Conservation (phyloP, 2,329 filamentous ascomycete species). For the Cyphellophora europaea region DNA sequence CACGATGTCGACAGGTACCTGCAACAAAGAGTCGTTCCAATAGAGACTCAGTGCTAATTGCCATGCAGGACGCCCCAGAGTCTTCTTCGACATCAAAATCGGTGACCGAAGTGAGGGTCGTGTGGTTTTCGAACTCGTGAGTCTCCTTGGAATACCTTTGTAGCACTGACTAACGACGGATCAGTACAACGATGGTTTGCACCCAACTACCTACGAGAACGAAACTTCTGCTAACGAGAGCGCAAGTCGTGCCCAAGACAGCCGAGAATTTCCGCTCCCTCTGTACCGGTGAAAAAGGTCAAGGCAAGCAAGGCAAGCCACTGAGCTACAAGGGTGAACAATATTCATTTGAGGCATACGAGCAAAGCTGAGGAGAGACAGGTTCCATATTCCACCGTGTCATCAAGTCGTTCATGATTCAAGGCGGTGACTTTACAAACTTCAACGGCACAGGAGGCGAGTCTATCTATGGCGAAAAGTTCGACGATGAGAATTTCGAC, state of each 20-base stretch:
- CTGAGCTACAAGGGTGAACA: slow-evolving; percentile 73
- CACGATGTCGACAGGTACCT: no score
- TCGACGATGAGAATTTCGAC: slow-evolving; percentile 92
- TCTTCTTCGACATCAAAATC: slow-evolving; percentile 90
- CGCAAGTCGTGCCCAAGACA: slow-evolving; percentile 76
- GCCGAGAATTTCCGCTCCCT: slow-evolving; percentile 92
- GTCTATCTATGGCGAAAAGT: slow-evolving; percentile 95
- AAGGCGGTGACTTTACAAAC: slow-evolving; percentile 92
- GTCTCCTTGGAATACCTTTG: slow-evolving; percentile 21
- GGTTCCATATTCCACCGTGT: slow-evolving; percentile 88
- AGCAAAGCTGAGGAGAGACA: slow-evolving; percentile 15
- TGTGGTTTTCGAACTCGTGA: slow-evolving; percentile 74
- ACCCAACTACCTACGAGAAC: no score
- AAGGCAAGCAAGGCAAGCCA: slow-evolving; percentile 70
- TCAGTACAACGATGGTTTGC: slow-evolving; percentile 17
- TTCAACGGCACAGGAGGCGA: slow-evolving; percentile 94
- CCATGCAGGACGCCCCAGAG: slow-evolving; percentile 57
- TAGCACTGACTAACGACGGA: slow-evolving; percentile 6
- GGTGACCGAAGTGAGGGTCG: slow-evolving; percentile 65
- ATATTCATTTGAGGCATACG: slow-evolving; percentile 1
- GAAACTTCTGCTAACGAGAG: slow-evolving; percentile 35
- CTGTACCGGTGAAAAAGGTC: slow-evolving; percentile 89
- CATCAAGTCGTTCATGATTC: slow-evolving; percentile 98
- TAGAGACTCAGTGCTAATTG: no score
- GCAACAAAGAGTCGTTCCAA: no score